Evolutionary conservation across 2,329 filamentous ascomycete genomes (phyloP).

Genomic region (Huntiella savannae): DNA sequence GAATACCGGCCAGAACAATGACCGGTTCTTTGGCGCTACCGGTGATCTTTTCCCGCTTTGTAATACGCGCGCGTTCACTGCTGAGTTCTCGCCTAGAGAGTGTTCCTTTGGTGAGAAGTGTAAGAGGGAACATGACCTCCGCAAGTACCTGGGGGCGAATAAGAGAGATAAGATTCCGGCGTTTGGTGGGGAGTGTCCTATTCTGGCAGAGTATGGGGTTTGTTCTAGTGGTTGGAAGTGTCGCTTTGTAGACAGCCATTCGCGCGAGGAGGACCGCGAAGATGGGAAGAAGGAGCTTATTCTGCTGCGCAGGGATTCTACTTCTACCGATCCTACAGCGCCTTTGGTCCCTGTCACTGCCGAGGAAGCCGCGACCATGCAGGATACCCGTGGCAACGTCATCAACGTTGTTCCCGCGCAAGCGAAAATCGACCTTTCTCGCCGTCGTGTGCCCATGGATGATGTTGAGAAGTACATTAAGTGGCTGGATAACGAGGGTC

Average conservation of each 20-base stretch:
- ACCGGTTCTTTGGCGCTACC: constrained; percentile 62
- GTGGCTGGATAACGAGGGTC: constrained; percentile 53
- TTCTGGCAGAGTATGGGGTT: constrained; percentile 56
- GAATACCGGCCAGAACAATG: constrained; percentile 55
- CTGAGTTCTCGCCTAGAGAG: constrained; percentile 63
- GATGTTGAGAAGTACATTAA: constrained; percentile 57
- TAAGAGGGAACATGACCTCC: constrained; percentile 64
- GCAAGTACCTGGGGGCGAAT: constrained; percentile 57
- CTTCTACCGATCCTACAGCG: neutral
- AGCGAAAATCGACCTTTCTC: constrained; percentile 56
- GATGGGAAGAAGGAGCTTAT: constrained; percentile 73
- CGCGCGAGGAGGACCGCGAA: constrained; percentile 54
- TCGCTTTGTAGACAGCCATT: constrained; percentile 75
- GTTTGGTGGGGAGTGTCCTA: constrained; percentile 60
- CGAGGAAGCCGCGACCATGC: constrained; percentile 21
- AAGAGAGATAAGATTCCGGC: constrained; percentile 64
- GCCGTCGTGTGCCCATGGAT: constrained; percentile 49
- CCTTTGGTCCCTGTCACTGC: constrained; percentile 18
- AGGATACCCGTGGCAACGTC: constrained; percentile 42
- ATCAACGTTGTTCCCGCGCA: constrained; percentile 54
- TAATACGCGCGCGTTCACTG: constrained; percentile 46
- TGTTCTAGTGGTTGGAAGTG: constrained; percentile 89
- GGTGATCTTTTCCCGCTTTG: constrained; percentile 63
- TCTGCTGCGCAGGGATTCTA: constrained; percentile 28
- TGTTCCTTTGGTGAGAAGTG: constrained; percentile 70